A percentile compares a stretch with the other conserved stretches of the same genome.
Evolutionary conservation across 768 basidiomycete genomes (phyloP).

Genomic region (Rhodosporidiobolus sp.): DNA sequence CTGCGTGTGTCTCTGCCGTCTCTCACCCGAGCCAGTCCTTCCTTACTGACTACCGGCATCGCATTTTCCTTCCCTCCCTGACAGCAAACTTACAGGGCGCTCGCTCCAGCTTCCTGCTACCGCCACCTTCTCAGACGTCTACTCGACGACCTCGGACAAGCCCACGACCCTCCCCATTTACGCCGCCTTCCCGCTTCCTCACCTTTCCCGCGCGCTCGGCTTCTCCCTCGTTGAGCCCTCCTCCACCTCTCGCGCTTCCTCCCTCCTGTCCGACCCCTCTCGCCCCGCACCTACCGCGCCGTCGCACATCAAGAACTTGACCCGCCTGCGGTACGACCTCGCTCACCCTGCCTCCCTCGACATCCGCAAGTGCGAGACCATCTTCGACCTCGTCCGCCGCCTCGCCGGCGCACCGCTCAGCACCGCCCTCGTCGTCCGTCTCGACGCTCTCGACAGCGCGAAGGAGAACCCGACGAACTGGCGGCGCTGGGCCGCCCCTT

Average conservation of each 20-base stretch:
- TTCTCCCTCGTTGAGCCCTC: conserved; percentile 1
- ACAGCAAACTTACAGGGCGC: neutral
- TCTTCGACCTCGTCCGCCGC: conserved; percentile 1
- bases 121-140: conserved; percentile 4
- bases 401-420: neutral
- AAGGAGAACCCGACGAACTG: neutral
- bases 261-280: neutral
- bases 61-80: neutral
- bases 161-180: conserved; percentile 1
- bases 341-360: neutral
- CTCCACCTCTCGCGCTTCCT: neutral
- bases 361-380: neutral
- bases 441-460: neutral
- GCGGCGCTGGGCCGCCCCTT: neutral
- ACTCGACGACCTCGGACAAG: neutral
- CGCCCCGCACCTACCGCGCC: neutral
- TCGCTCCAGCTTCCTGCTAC: neutral
- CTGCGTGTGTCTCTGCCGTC: neutral
- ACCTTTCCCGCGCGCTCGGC: neutral
- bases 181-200: conserved; percentile 7
- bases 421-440: neutral
- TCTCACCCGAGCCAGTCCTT: neutral
- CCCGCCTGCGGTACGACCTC: too few species aligned
- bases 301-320: neutral
- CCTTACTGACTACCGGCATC: neutral